These are phyloP conservation scores for Chaetomium globosum DNA, from an alignment of 2,329 filamentous ascomycete species.

Conservation along the genomic window DNA sequence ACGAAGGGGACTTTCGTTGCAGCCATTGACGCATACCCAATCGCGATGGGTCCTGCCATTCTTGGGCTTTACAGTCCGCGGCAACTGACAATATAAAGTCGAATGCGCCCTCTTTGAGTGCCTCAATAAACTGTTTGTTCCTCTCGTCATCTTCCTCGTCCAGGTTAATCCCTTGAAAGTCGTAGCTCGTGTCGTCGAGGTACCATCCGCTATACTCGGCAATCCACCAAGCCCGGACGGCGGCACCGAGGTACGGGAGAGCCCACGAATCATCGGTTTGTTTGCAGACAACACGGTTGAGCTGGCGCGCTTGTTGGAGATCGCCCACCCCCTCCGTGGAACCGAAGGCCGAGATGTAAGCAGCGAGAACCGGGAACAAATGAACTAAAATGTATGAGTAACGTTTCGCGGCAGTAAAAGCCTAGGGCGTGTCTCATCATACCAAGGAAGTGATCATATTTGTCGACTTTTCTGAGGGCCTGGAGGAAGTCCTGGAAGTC, in stretches of 20 bases:
- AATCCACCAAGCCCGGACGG: constrained; percentile 82
- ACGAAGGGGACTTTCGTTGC: constrained; percentile 73
- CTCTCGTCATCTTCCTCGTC: constrained; percentile 70
- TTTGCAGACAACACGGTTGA: constrained; percentile 70
- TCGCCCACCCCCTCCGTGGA: constrained; percentile 72
- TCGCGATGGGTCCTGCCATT: constrained; percentile 87
- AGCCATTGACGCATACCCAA: constrained; percentile 80
- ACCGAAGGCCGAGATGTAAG: constrained; percentile 76
- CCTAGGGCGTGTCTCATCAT: constrained; percentile 34
- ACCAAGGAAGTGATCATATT: constrained; percentile 69
- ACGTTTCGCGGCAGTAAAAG: background rate
- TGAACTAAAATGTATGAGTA: constrained; percentile 59
- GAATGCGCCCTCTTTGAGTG: constrained; percentile 84
- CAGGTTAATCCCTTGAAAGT: constrained; percentile 64
- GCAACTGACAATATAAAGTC: constrained; percentile 88
- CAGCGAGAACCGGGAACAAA: constrained; percentile 76
- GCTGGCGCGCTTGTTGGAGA: constrained; percentile 67
- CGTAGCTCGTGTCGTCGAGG: constrained; percentile 67
- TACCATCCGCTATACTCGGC: constrained; percentile 92
- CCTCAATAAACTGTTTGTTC: constrained; percentile 72
- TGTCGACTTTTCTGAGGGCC: constrained; percentile 69
- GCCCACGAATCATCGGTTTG: constrained; percentile 71
- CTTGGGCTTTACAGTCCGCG: constrained; percentile 74
- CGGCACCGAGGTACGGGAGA: constrained; percentile 74
- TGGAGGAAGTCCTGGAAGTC: constrained; percentile 76